A percentile compares a stretch with the other conserved stretches of the same genome.
Conservation (phyloP, 169 alveolate genomes). For the Eimeria zaria region DNA sequence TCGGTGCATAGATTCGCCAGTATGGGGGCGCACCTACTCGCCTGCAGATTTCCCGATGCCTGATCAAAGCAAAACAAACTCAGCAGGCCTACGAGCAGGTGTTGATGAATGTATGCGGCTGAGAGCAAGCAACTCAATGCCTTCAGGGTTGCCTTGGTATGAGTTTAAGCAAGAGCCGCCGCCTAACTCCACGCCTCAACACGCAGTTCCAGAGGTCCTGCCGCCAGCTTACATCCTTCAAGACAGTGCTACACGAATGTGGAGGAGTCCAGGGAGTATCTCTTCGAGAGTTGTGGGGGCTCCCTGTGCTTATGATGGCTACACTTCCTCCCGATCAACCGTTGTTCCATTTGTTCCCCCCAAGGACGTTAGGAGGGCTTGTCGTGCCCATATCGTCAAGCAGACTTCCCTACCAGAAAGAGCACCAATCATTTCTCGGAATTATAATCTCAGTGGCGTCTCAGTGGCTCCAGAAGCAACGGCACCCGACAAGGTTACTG, state of each 20-base stretch:
- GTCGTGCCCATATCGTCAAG: constrained; percentile 58
- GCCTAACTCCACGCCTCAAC: constrained; percentile 25
- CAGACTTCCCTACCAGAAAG: constrained; percentile 35
- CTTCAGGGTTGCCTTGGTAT: constrained; percentile 44
- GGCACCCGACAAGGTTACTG: constrained; percentile 6
- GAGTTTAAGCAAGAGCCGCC: constrained; percentile 60
- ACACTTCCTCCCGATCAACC: constrained; percentile 40
- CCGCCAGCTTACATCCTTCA: constrained; percentile 31
- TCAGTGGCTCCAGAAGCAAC: neutral
- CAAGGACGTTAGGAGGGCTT: constrained; percentile 55
- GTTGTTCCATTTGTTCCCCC: constrained; percentile 34
- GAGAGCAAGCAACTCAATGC: constrained; percentile 49
- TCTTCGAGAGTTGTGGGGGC: neutral
- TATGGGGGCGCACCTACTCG: constrained; percentile 61
- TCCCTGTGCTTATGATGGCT: constrained; percentile 10
- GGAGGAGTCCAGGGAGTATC: constrained; percentile 23
- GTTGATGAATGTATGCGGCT: constrained; percentile 6
- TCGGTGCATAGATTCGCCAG: constrained; percentile 70
- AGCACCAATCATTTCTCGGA: constrained; percentile 54
- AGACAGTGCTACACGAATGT: constrained; percentile 22
- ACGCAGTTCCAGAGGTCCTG: constrained; percentile 15
- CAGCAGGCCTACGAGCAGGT: constrained; percentile 6
- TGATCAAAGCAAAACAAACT: neutral
- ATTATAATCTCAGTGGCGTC: neutral
- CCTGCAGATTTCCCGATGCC: constrained; percentile 15